Percentiles rank a stretch among this genome's conserved stretches.
Conservation (phyloP, 345 rosid genomes). For the Adansonia digitata region DNA sequence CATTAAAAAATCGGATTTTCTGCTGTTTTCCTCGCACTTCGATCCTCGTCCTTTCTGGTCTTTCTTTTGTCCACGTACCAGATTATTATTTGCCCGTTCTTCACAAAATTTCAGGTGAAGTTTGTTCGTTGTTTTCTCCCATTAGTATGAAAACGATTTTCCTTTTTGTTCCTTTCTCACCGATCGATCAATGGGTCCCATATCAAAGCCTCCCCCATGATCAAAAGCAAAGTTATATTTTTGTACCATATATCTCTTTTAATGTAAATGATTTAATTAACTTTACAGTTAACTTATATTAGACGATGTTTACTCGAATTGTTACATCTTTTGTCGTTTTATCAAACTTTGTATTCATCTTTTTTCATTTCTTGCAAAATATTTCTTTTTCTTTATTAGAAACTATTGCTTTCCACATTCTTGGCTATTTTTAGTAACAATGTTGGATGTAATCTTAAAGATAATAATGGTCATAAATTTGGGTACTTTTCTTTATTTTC, state of each 20-base stretch:
- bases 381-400: neutral
- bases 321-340: neutral
- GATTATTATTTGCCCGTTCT: neutral
- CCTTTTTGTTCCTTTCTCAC: neutral
- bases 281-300: neutral
- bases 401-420: neutral
- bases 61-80: neutral
- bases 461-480: neutral
- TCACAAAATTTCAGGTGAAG: neutral
- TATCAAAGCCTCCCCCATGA: neutral
- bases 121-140: neutral
- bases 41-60: constrained; percentile 1
- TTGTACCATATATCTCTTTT: neutral
- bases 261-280: neutral
- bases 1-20: neutral
- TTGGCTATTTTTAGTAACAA: constrained; percentile 6
- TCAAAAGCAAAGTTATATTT: neutral
- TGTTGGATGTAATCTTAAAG: neutral
- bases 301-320: neutral
- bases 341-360: neutral
- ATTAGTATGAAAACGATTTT: neutral
- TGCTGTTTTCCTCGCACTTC: constrained; percentile 1
- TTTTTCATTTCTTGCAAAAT: neutral
- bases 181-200: constrained; percentile 12
- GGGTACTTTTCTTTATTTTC: neutral